Evolutionary conservation across 768 basidiomycete genomes (phyloP), one percentile per base, ranked within the genome.

Genomic region (Leccinum incarnatum): DNA sequence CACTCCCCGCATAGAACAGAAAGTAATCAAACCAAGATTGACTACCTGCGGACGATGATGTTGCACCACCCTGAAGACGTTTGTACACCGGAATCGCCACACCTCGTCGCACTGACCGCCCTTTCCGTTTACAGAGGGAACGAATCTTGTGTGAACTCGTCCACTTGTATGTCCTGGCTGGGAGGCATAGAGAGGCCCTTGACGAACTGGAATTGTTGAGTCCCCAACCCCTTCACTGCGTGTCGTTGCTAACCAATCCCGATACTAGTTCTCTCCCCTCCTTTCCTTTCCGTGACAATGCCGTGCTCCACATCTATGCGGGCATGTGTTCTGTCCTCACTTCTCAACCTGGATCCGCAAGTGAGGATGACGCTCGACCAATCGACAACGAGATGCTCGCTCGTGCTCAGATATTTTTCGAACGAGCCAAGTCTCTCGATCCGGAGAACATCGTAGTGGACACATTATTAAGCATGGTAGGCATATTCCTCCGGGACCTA

Each of bases 141-240:
- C 62, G 73, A 25, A 85, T 96, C 45, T 76, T 97, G 10, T 83
- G 84, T 64, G 93, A 95, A 67, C 74, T 95, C 4, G 75, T 89
- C 10, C 78, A 93, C 25, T 78, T 83, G 32, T 77, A 94, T 21
- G 83, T 94, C 56, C 64, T 81, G 19, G 70, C 78, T 19, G 80
- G 77, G 5, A 79, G 79, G 66, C 78, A 89, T 65, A 78, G 79
- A 56, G 84, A 87, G 54, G 95, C 94, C 1, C 75, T 94, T 55
- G 89, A 93, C 60, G 91, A 97, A 69, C 75, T 96, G 12, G 91
- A 95, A 68, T 79, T 95, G 92, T 94, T 74, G 83, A 73, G 17
- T 47, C 51, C 55, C 51, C 58, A 50, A 42, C 11, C 49, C 23
- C 53, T 58, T 49, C 52, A 49, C 47, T 42, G 21, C 21, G 12